Evolutionary conservation across 2,329 filamentous ascomycete genomes (phyloP), one percentile per base, ranked within the genome.

Genomic region (Nemania sp.): DNA sequence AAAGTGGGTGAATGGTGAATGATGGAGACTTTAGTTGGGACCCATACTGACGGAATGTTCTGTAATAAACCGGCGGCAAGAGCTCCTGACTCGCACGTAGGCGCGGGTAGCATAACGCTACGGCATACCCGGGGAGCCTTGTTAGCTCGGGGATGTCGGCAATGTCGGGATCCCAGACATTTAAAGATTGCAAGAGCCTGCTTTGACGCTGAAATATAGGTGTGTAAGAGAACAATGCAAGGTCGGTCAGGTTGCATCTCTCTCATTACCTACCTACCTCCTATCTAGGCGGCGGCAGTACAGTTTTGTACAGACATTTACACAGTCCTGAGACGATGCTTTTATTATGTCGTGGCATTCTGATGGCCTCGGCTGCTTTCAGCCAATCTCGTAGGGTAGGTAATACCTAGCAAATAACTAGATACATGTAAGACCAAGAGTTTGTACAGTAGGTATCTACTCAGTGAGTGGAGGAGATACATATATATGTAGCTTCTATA

Each of bases 21-120:
- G 52, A 54, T 5, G 61, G 43, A 45, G 32, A 18, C 62, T 53
- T 58, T 65, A 57, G 51, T 32, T 2, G 24, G 47, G 53, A 55
- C 54, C 66, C 61, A 45, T 68, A 56, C 56, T 68, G 66, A 68
- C 62, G 66, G 66, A 62, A 68, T 68, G 62, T 22, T 53, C 35
- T 51, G 22, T 49, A 49, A 67, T 67, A 61, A 57, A 64, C 51
- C 51, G 55, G 65, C 65, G 65, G 59, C 60, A 67, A 63, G 20
- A 38, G 49, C 51, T 64, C 65, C 51, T 64, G 65, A 64, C 65
- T 67, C 61, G 65, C 53, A 64, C 32, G 20, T 41, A 43, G 26
- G 15, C 24, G n/a, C 18, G 29, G 6, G 24, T 26, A 8, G 6
- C 8, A 49, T 24, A 24, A 53, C 26, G 11, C 1, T 32, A 20